Evolutionary conservation across 768 basidiomycete species (phyloP).

Genomic region (Leccinum ochraceum): DNA sequence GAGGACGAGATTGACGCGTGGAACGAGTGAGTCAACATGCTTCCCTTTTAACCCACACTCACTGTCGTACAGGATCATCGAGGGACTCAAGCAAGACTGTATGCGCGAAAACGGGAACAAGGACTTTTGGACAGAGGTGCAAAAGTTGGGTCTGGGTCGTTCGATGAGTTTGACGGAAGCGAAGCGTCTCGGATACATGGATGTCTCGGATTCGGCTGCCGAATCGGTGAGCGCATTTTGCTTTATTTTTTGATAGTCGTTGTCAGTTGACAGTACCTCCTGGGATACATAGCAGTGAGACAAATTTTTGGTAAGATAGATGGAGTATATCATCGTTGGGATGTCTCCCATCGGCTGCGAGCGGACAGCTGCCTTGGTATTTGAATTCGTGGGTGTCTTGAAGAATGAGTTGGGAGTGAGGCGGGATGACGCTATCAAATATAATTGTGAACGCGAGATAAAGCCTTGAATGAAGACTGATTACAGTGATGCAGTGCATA

Average conservation of each 20-base stretch:
- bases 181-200: conserved; percentile 53
- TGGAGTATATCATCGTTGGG: neutral
- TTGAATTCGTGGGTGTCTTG: neutral
- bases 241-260: neutral
- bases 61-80: conserved; percentile 53
- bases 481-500: neutral
- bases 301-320: neutral
- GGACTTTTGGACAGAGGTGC: conserved; percentile 65
- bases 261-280: neutral
- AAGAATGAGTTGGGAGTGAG: neutral
- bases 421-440: neutral
- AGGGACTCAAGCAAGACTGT: conserved; percentile 58
- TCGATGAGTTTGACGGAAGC: conserved; percentile 69
- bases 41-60: neutral
- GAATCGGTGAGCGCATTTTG: conserved; percentile 45
- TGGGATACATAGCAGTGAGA: conserved; percentile 29
- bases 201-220: conserved; percentile 54
- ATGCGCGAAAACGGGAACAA: conserved; percentile 55
- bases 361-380: neutral
- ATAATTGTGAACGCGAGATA: neutral
- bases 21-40: conserved; percentile 53
- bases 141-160: conserved; percentile 53
- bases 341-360: neutral
- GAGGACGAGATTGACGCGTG: conserved; percentile 84
- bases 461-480: neutral